These are phyloP conservation scores for Mucor irregularis DNA, from an alignment of 371 early-diverging fungal genomes.

Conservation along the genomic window DNA sequence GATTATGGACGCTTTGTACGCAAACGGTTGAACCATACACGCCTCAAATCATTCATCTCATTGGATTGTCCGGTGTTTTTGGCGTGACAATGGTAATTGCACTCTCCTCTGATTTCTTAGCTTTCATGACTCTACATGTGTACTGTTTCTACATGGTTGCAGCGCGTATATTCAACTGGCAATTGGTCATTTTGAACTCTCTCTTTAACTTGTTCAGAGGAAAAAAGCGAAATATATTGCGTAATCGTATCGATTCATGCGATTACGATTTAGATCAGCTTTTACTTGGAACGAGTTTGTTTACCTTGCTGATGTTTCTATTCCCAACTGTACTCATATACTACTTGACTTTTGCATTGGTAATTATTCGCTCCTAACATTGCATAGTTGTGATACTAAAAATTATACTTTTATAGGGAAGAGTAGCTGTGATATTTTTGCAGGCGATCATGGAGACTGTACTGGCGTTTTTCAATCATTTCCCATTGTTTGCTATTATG, in stretches of 20 bases:
- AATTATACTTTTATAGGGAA: slow-evolving; percentile 50
- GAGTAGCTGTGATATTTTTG: slow-evolving; percentile 78
- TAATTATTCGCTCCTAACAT: too few species aligned
- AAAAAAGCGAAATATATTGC: slow-evolving; percentile 87
- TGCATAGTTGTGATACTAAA: too few species aligned
- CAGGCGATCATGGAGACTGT: slow-evolving; percentile 83
- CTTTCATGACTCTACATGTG: slow-evolving; percentile 86
- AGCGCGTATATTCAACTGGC: slow-evolving; percentile 91
- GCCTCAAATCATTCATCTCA: slow-evolving; percentile 65
- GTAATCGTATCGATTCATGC: slow-evolving; percentile 91
- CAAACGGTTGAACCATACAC: slow-evolving; percentile 60
- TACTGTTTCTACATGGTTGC: slow-evolving; percentile 94
- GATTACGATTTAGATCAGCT: slow-evolving; percentile 96
- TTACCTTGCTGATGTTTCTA: slow-evolving; percentile 89
- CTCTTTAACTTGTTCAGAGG: slow-evolving; percentile 93
- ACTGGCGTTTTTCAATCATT: slow-evolving; percentile 89
- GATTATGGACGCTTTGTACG: slow-evolving; percentile 78
- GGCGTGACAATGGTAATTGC: slow-evolving; percentile 88
- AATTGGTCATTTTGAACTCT: slow-evolving; percentile 77
- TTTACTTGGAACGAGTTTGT: slow-evolving; percentile 91
- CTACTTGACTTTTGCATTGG: slow-evolving; percentile 86
- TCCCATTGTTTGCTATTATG: slow-evolving; percentile 91
- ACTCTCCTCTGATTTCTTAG: slow-evolving; percentile 78
- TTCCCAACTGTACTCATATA: slow-evolving; percentile 95
- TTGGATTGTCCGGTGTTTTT: slow-evolving; percentile 79